Base-by-base conservation (phyloP, 2,329 filamentous ascomycete genomes). In the Colletotrichum phormii region DNA sequence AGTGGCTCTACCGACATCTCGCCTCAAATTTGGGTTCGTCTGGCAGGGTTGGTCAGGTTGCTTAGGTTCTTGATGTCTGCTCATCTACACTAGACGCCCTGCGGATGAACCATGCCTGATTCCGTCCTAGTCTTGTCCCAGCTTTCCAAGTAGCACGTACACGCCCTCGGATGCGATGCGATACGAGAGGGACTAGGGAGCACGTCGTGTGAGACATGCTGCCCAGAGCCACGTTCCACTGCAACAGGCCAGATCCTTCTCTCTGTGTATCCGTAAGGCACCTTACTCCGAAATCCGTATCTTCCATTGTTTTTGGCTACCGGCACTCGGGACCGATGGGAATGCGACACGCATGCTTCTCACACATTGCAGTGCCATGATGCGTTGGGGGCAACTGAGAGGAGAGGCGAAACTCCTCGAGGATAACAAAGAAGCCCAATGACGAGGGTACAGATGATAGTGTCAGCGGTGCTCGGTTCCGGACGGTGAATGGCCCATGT, bases 401-500 rank as follows among this genome's bases (percentile, higher is more conserved):
- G 15, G 37, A 18, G 15, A 18, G 15, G 15, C 37, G 37, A 42
- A 42, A 42, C 37, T 42, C 15, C 37, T 3, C 6, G 15, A 42
- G 12, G 29, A n/a, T 31, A 24, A 29, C 29, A 57, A 15, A 37
- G 29, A 49, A 62, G 46, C 46, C 65, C 58, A 26, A 54, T 33
- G 35, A 15, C 58, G 22, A 37, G 33, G 58, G 58, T 42, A 42
- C 15, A 42, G 37, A 42, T 18, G 15, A 11, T 22, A 42, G 29
- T 18, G 54, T 15, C 46, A 15, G 61, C 42, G 51, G 59, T 69
- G 70, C 64, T 72, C 70, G 58, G 70, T 46, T 59, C 26, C 58
- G 54, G 31, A 35, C 61, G 64, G 65, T 72, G 31, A n/a, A 69
- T 33, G 55, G 51, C 64, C 70, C 70, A 64, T 69, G 65, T 64